These are phyloP conservation scores for Hypoxylon sp. DNA, from an alignment of 2,329 filamentous ascomycete species.

Conservation along the genomic window DNA sequence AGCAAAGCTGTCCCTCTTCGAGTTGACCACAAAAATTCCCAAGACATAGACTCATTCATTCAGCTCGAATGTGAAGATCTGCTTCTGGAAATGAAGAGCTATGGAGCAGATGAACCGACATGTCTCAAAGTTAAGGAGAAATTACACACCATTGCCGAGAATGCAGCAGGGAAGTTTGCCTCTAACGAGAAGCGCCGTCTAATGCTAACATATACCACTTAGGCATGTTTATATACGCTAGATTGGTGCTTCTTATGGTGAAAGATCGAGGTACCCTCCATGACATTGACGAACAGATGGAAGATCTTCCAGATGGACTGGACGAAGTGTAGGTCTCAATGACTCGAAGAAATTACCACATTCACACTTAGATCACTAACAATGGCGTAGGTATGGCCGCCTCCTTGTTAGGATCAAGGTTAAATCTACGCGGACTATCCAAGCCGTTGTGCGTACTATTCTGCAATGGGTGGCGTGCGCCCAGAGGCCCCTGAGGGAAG, in stretches of 20 bases:
- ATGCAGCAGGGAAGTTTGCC: constrained; percentile 17
- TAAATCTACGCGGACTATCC: not conserved
- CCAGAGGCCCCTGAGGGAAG: constrained; percentile 29
- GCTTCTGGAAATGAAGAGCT: constrained; percentile 19
- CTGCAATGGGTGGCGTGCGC: constrained; percentile 36
- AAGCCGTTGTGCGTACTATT: constrained; percentile 13
- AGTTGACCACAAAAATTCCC: constrained; percentile 22
- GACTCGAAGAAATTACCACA: not conserved
- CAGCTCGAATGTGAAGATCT: constrained; percentile 21
- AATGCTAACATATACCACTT: constrained; percentile 12
- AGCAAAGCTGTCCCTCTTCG: constrained; percentile 19
- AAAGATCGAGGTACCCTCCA: constrained; percentile 19
- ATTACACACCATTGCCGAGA: constrained; percentile 16
- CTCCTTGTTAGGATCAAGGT: constrained; percentile 24
- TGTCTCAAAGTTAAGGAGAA: constrained; percentile 21
- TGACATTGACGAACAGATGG: constrained; percentile 27
- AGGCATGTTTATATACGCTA: constrained; percentile 42
- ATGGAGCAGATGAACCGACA: constrained; percentile 19
- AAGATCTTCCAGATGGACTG: constrained; percentile 31
- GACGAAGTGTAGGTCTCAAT: constrained; percentile 27
- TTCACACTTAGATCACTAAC: not conserved
- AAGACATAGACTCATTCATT: constrained; percentile 28
- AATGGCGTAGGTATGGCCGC: constrained; percentile 25
- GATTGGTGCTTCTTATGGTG: constrained; percentile 27
- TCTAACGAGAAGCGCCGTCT: not conserved